Conservation (phyloP, 2,329 filamentous ascomycete species). For the Cladosporium sp. region DNA sequence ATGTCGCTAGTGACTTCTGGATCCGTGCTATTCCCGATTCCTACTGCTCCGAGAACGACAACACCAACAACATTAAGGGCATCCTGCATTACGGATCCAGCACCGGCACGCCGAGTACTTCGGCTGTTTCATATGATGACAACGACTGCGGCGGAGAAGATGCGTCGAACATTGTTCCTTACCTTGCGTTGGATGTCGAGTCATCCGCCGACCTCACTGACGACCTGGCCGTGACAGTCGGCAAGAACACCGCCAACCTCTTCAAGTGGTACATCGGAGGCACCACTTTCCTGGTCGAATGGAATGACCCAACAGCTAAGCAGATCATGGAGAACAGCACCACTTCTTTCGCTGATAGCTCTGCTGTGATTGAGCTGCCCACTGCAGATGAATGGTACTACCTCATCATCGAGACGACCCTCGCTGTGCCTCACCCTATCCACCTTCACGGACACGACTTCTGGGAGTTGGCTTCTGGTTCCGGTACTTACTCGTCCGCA, state of each 20-base stretch:
- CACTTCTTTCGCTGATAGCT: conserved; percentile 32
- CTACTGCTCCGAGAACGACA: conserved; percentile 41
- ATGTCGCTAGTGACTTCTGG: conserved; percentile 37
- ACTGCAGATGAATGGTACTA: conserved; percentile 37
- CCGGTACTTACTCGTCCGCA: conserved; percentile 37
- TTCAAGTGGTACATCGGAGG: conserved; percentile 45
- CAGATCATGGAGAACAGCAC: conserved; percentile 38
- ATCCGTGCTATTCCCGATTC: conserved; percentile 41
- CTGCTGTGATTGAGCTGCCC: conserved; percentile 38
- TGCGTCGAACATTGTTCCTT: conserved; percentile 37
- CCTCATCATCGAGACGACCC: conserved; percentile 42
- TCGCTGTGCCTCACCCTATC: conserved; percentile 34
- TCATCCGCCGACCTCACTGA: conserved; percentile 29
- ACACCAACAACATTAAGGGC: conserved; percentile 33
- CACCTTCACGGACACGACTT: conserved; percentile 41
- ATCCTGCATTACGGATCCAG: conserved; percentile 41
- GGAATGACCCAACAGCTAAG: conserved; percentile 41
- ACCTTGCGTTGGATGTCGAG: conserved; percentile 30
- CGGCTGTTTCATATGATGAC: conserved; percentile 35
- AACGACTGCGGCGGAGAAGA: conserved; percentile 42
- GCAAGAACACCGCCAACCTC: conserved; percentile 33
- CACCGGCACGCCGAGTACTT: conserved; percentile 35
- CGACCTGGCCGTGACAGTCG: conserved; percentile 33
- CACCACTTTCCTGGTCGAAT: conserved; percentile 42
- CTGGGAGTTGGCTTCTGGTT: conserved; percentile 42